phyloP scores from a whole-genome alignment of 2,329 filamentous ascomycete genomes.

The Penicillium corylophilum region DNA sequence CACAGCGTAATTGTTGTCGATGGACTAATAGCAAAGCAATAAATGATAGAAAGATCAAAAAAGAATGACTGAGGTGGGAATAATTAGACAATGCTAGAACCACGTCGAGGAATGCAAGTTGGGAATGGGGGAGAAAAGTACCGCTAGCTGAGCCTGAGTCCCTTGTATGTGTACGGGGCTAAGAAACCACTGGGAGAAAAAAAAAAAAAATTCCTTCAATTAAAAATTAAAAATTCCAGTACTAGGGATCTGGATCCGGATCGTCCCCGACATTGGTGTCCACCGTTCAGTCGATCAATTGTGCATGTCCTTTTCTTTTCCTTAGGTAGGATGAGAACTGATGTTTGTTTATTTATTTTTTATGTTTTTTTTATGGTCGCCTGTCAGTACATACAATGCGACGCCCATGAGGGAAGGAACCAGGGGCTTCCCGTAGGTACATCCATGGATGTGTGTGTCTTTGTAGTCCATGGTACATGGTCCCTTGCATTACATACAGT shows the following conservation, averaged over 20 bases:
- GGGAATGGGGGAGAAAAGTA: conserved; percentile 6
- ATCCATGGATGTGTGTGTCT: conserved; percentile 7
- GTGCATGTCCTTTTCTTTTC: background rate
- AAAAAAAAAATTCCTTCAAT: background rate
- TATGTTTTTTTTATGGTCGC: background rate
- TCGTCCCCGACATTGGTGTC: conserved; percentile 17
- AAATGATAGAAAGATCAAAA: background rate
- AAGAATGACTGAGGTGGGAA: background rate
- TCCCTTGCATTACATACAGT: background rate
- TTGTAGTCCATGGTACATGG: background rate
- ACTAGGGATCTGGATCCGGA: conserved; percentile 21
- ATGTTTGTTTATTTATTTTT: background rate
- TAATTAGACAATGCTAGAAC: conserved; percentile 1
- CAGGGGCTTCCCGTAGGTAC: conserved; percentile 9
- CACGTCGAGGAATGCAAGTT: conserved; percentile 7
- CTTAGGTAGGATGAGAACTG: background rate
- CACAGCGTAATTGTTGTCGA: background rate
- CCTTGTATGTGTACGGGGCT: conserved; percentile 10
- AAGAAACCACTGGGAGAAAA: conserved; percentile 5
- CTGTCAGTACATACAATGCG: background rate
- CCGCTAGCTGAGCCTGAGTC: conserved; percentile 4
- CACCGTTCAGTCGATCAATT: conserved; percentile 18
- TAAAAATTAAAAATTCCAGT: conserved; percentile 3
- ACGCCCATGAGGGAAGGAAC: conserved; percentile 9
- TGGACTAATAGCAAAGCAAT: background rate